Evolutionary conservation across 2,329 filamentous ascomycete species (phyloP).

Genomic region (Trichoderma asperellum): DNA sequence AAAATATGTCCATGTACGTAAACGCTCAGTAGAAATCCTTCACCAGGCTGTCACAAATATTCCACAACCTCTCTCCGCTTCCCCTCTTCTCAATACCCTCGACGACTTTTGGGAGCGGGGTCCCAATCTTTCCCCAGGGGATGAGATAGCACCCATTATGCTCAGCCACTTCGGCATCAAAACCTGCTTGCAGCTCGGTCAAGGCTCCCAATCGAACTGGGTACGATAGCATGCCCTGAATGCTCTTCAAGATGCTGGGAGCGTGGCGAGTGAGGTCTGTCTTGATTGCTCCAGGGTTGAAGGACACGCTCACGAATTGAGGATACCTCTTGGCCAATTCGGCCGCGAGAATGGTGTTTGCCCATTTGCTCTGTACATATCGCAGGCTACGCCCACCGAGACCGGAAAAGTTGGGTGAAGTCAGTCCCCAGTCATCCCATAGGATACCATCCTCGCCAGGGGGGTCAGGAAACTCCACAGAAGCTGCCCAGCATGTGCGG

Average conservation of each 20-base stretch:
- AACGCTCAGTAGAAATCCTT: conserved; percentile 9
- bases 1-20: background rate
- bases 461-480: conserved; percentile 31
- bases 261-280: conserved; percentile 16
- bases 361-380: conserved; percentile 20
- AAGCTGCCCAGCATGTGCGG: background rate
- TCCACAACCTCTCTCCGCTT: conserved; percentile 12
- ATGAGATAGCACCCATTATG: conserved; percentile 3
- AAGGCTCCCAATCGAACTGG: conserved; percentile 45
- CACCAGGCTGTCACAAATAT: conserved; percentile 9
- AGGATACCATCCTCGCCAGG: conserved; percentile 37
- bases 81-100: conserved; percentile 13
- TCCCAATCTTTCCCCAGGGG: background rate
- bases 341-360: conserved; percentile 13
- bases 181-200: conserved; percentile 49
- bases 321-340: conserved; percentile 21
- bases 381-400: conserved; percentile 30
- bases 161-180: background rate
- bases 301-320: conserved; percentile 33
- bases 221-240: conserved; percentile 23
- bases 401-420: conserved; percentile 9
- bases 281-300: background rate
- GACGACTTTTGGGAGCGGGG: background rate
- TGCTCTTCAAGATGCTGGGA: background rate
- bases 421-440: conserved; percentile 34